These are phyloP conservation scores for Mesotaenium endlicherianum DNA, from an alignment of 139 green algal genomes.

Conservation along the genomic window DNA sequence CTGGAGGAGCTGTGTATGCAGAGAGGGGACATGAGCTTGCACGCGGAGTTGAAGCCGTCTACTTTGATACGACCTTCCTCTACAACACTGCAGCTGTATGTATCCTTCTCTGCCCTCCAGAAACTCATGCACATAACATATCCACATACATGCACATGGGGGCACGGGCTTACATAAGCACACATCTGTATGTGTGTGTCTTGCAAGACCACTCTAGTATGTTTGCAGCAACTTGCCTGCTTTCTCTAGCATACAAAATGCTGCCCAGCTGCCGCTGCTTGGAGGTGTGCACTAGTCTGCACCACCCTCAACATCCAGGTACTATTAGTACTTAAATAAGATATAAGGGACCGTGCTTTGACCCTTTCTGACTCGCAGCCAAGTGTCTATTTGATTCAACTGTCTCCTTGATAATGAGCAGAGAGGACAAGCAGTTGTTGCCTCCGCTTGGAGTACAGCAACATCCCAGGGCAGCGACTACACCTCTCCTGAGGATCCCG, in stretches of 20 bases:
- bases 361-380: background rate
- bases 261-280: too few species aligned
- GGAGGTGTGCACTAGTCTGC: too few species aligned
- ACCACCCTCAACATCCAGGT: too few species aligned
- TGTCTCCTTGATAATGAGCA: background rate
- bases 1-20: background rate
- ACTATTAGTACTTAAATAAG: background rate
- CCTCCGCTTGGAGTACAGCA: background rate
- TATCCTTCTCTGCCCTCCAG: background rate
- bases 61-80: background rate
- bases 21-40: background rate
- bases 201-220: background rate
- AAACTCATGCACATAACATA: background rate
- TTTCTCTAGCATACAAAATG: too few species aligned
- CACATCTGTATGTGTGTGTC: background rate
- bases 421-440: background rate
- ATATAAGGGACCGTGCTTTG: background rate
- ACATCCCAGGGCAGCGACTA: background rate
- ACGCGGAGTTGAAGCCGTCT: background rate
- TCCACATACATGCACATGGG: background rate
- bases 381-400: background rate
- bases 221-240: background rate
- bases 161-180: background rate
- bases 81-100: background rate
- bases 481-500: background rate